A percentile compares a stretch with the other conserved stretches of the same genome.
Evolutionary conservation across 345 rosid species (phyloP).

Genomic region (Theobroma cacao): DNA sequence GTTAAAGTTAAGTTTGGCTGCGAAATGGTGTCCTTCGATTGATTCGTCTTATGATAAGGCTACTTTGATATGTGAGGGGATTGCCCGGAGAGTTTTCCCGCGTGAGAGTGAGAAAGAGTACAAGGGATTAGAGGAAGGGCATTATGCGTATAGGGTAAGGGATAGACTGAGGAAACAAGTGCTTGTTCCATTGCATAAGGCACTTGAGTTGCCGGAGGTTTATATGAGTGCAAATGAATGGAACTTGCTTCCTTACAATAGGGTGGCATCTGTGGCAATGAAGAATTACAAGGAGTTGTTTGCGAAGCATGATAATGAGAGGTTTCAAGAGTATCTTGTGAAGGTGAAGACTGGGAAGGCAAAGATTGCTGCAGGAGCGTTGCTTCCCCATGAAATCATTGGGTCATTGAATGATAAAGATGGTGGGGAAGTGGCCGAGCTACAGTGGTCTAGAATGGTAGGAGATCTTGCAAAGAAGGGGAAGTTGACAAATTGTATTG

Average conservation of each 20-base stretch:
- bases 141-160: constrained; percentile 6
- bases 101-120: background rate
- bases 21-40: constrained; percentile 16
- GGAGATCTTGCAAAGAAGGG: constrained; percentile 10
- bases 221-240: constrained; percentile 8
- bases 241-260: constrained; percentile 19
- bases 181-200: constrained; percentile 5
- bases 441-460: constrained; percentile 27
- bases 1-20: background rate
- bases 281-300: constrained; percentile 17
- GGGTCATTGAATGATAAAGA: background rate
- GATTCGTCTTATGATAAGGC: constrained; percentile 17
- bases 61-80: constrained; percentile 9
- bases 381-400: constrained; percentile 25
- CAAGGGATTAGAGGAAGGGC: constrained; percentile 3
- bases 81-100: constrained; percentile 1
- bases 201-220: constrained; percentile 3
- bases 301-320: constrained; percentile 8
- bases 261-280: constrained; percentile 27
- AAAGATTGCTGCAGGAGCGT: constrained; percentile 19
- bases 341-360: constrained; percentile 9
- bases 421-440: constrained; percentile 20
- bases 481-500: constrained; percentile 11
- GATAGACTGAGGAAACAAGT: constrained; percentile 13
- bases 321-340: constrained; percentile 15